Conservation (phyloP, 306 rosid species). For the Trifolium subterraneum region DNA sequence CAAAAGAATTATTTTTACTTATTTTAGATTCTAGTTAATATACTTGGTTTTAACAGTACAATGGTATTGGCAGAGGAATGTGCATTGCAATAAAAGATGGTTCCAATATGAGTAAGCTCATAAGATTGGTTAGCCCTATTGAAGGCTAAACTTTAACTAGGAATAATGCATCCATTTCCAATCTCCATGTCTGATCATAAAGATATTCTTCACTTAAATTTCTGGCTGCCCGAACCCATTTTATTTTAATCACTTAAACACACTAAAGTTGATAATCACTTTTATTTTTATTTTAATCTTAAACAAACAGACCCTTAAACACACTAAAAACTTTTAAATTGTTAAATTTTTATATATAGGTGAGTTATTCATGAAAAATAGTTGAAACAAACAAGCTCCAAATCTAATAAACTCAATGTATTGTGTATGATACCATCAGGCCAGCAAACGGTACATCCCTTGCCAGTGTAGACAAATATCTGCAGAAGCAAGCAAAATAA, state of each 20-base stretch:
- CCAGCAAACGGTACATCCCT: conserved; percentile 97
- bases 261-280: conserved; percentile 2
- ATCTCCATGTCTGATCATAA: conserved; percentile 23
- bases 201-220: conserved; percentile 1
- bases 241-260: no score
- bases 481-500: conserved; percentile 49
- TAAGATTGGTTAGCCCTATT: conserved; percentile 9
- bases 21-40: conserved; percentile 13
- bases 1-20: background rate
- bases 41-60: conserved; percentile 9
- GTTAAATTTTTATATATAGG: background rate
- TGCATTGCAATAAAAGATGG: background rate
- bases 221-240: conserved; percentile 8
- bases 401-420: background rate
- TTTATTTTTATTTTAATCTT: background rate
- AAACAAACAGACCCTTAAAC: background rate
- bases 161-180: conserved; percentile 15
- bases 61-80: conserved; percentile 1
- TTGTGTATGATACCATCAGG: conserved; percentile 65
- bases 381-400: conserved; percentile 6
- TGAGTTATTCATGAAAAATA: background rate
- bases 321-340: background rate
- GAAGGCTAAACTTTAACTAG: conserved; percentile 5
- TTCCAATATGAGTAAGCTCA: conserved; percentile 15
- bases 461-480: conserved; percentile 86